Conservation (phyloP, 176 grass and related monocot species). For the Cenchrus purpureus region DNA sequence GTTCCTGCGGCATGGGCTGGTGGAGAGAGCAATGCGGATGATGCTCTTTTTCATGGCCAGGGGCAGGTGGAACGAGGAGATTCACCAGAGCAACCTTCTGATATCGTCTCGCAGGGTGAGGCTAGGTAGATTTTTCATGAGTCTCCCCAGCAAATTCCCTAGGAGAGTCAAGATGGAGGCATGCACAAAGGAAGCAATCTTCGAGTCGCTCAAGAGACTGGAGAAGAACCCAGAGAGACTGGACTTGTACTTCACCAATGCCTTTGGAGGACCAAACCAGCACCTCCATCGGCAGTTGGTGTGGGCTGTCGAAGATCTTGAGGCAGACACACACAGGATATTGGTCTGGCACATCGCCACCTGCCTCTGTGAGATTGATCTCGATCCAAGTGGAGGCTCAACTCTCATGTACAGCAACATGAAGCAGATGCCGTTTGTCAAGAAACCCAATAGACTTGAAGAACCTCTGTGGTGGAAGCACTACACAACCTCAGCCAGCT, state of each 20-base stretch:
- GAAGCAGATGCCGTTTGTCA: no score
- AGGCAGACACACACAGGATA: conserved; percentile 37
- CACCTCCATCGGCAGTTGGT: rapidly evolving
- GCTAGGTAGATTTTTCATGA: no score
- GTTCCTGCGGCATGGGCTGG: no score
- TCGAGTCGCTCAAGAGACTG: neutral
- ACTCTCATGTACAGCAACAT: no score
- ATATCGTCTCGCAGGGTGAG: neutral
- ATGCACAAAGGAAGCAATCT: neutral
- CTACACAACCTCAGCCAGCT: neutral
- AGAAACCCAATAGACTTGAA: no score
- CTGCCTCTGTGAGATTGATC: conserved; percentile 6
- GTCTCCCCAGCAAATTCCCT: no score
- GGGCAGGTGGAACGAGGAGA: neutral
- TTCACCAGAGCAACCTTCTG: conserved; percentile 5
- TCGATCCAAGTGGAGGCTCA: no score
- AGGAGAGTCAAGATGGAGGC: neutral
- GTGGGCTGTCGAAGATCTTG: neutral
- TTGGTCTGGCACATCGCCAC: conserved; percentile 32
- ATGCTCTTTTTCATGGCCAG: neutral
- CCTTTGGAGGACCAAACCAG: neutral
- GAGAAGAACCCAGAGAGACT: neutral
- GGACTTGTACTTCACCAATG: neutral
- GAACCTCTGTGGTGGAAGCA: neutral
- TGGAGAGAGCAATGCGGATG: no score